These are phyloP conservation scores for Fusarium guadeloupense DNA, from an alignment of 2,329 filamentous ascomycete species.

Conservation along the genomic window DNA sequence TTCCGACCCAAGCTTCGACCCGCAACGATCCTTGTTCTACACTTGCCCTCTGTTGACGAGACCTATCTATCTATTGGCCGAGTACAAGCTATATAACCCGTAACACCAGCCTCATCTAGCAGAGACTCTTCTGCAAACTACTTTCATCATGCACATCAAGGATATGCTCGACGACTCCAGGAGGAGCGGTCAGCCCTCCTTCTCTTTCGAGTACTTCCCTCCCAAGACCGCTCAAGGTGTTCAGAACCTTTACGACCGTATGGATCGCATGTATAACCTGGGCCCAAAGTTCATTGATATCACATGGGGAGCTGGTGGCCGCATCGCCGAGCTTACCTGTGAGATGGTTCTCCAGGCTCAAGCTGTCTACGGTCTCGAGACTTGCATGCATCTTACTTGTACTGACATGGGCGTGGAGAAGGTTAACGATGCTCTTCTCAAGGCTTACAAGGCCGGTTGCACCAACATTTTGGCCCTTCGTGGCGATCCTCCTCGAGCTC, in stretches of 20 bases:
- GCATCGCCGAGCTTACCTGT: conserved; percentile 88
- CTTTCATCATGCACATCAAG: conserved; percentile 87
- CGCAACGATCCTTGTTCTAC: conserved; percentile 8
- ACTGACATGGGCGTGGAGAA: conserved; percentile 96
- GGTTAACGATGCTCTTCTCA: conserved; percentile 86
- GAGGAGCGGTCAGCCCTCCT: conserved; percentile 81
- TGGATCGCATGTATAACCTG: conserved; percentile 97
- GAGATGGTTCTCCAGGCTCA: conserved; percentile 98
- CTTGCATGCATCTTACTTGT: conserved; percentile 98
- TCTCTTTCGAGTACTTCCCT: conserved; percentile 99
- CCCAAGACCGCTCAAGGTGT: conserved; percentile 98
- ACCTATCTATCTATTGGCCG: neutral
- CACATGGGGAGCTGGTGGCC: conserved; percentile 96
- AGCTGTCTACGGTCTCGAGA: conserved; percentile 94
- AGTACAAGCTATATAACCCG: conserved; percentile 1
- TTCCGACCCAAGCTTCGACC: conserved; percentile 26
- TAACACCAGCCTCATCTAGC: neutral
- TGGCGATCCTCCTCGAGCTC: conserved; percentile 91
- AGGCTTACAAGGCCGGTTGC: conserved; percentile 93
- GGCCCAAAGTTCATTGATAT: conserved; percentile 97
- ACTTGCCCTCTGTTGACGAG: neutral
- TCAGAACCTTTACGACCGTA: conserved; percentile 98
- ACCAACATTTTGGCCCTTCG: conserved; percentile 95
- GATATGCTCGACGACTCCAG: conserved; percentile 88
- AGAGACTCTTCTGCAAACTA: neutral